phyloP scores from a whole-genome alignment of 306 rosid species.

The Arachis hypogaea region DNA sequence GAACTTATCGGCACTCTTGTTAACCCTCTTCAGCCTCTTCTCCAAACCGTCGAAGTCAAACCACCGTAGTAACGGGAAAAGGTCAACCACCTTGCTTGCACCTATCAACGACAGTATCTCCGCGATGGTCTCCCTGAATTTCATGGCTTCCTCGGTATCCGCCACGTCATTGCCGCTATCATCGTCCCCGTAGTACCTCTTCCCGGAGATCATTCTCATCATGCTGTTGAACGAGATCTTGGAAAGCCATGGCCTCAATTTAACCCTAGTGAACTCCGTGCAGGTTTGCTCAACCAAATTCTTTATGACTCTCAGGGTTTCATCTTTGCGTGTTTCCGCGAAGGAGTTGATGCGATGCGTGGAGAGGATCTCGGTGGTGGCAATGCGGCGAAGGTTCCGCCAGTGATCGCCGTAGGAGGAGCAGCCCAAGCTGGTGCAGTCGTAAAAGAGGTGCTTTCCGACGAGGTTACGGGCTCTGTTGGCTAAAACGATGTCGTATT shows the following conservation, averaged over 20 bases:
- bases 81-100: conserved; percentile 43
- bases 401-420: conserved; percentile 60
- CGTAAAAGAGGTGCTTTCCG: conserved; percentile 52
- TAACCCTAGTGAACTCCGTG: conserved; percentile 37
- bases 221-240: conserved; percentile 50
- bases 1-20: conserved; percentile 35
- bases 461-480: conserved; percentile 43
- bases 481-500: conserved; percentile 50
- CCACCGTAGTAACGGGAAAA: conserved; percentile 47
- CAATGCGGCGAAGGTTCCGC: conserved; percentile 67
- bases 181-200: conserved; percentile 37
- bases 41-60: conserved; percentile 30
- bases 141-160: conserved; percentile 42
- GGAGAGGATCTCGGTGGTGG: conserved; percentile 51
- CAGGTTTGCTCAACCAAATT: conserved; percentile 27
- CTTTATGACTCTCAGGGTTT: conserved; percentile 28
- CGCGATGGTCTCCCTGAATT: conserved; percentile 34
- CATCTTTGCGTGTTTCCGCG: conserved; percentile 35
- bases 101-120: conserved; percentile 17
- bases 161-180: neutral
- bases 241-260: conserved; percentile 32
- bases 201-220: conserved; percentile 43
- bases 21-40: conserved; percentile 34
- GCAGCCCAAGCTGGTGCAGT: conserved; percentile 38
- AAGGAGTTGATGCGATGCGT: conserved; percentile 38